A percentile compares a stretch with the other conserved stretches of the same genome.
phyloP scores from a whole-genome alignment of 345 rosid genomes.

The Murraya koenigii region DNA sequence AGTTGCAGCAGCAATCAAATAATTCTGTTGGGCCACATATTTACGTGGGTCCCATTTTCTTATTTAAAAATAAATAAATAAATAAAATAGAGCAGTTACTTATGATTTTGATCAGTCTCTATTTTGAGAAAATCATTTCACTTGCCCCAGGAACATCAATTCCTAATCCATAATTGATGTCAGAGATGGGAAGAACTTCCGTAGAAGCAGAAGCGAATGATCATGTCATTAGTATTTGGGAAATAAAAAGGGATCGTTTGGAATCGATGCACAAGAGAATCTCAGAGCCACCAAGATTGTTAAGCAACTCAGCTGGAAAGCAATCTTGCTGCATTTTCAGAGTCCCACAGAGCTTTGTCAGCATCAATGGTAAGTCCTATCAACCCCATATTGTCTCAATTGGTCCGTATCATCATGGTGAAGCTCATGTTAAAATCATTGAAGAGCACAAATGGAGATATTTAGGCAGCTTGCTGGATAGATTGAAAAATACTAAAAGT shows the following conservation, averaged over 20 bases:
- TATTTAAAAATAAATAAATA: too few relatives aligned
- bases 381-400: slow-evolving; percentile 69
- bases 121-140: too few relatives aligned
- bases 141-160: too few relatives aligned
- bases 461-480: slow-evolving; percentile 39
- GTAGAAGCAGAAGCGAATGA: slow-evolving; percentile 8
- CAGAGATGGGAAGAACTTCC: slow-evolving; percentile 8
- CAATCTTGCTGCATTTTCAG: slow-evolving; percentile 48
- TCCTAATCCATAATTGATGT: too few relatives aligned
- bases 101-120: too few relatives aligned
- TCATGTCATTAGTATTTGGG: slow-evolving; percentile 22
- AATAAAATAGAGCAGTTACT: too few relatives aligned
- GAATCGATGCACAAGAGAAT: slow-evolving; percentile 39
- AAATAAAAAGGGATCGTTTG: slow-evolving; percentile 32
- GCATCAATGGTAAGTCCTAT: slow-evolving; percentile 54
- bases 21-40: too few relatives aligned
- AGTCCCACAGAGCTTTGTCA: slow-evolving; percentile 42
- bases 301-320: slow-evolving; percentile 37
- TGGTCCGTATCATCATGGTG: slow-evolving; percentile 68
- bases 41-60: too few relatives aligned
- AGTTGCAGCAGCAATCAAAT: too few relatives aligned
- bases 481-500: slow-evolving; percentile 24
- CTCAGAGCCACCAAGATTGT: slow-evolving; percentile 38
- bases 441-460: slow-evolving; percentile 86
- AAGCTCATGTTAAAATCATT: slow-evolving; percentile 48